These are phyloP conservation scores for Ammopiptanthus mongolicus DNA, from an alignment of 306 rosid genomes.

Conservation along the genomic window DNA sequence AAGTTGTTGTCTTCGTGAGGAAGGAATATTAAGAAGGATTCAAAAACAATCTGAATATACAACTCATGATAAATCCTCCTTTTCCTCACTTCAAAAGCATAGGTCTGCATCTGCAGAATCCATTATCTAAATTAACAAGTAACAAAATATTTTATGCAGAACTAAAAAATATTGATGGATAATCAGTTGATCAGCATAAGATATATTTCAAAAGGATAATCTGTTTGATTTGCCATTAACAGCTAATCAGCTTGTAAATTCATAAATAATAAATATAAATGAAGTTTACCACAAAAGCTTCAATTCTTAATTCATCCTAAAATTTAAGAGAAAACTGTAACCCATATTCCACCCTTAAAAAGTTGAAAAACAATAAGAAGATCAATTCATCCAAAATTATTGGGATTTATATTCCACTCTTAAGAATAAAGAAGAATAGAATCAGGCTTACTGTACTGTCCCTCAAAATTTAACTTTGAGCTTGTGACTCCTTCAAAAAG, in stretches of 20 bases:
- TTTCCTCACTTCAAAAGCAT: background rate
- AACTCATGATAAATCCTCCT: background rate
- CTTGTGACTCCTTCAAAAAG: background rate
- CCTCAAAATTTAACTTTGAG: constrained; percentile 10
- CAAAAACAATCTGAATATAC: background rate
- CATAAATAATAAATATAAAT: background rate
- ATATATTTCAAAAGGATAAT: background rate
- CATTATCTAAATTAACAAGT: background rate
- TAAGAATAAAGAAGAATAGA: background rate
- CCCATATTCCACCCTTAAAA: background rate
- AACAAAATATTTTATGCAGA: background rate
- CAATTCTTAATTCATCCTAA: background rate
- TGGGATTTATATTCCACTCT: background rate
- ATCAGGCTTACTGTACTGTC: background rate
- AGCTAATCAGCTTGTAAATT: background rate
- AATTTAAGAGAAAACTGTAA: background rate
- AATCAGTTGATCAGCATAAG: too few relatives aligned
- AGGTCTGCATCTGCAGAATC: background rate
- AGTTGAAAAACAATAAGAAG: background rate
- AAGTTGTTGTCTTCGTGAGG: background rate
- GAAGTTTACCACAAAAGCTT: background rate
- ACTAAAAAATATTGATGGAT: background rate
- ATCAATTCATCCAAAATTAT: background rate
- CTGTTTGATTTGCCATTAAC: background rate
- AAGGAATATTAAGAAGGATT: background rate